These are phyloP conservation scores for Lizonia empirigonia DNA, from an alignment of 2,329 filamentous ascomycete genomes.

Conservation along the genomic window DNA sequence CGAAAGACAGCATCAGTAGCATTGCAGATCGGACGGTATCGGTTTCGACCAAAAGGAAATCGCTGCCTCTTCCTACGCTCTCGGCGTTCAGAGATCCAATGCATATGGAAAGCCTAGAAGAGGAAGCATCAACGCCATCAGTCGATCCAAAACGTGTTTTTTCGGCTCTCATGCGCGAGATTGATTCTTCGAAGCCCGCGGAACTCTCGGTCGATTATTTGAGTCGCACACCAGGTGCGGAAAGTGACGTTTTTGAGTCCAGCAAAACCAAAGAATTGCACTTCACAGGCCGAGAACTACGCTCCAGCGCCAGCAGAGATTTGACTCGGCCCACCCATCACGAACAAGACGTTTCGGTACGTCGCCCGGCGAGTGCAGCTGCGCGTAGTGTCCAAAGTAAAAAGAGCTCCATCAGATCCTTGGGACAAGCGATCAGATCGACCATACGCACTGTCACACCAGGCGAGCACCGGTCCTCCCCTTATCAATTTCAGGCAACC, in stretches of 20 bases:
- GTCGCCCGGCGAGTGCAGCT: slow-evolving; percentile 17
- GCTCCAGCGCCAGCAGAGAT: slow-evolving; percentile 22
- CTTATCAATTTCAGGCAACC: slow-evolving; percentile 8
- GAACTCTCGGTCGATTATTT: not conserved
- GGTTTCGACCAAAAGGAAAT: slow-evolving; percentile 21
- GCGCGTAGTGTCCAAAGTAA: slow-evolving; percentile 29
- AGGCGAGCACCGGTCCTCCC: slow-evolving; percentile 20
- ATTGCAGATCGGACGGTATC: slow-evolving; percentile 24
- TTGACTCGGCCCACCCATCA: slow-evolving; percentile 8
- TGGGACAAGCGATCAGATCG: slow-evolving; percentile 37
- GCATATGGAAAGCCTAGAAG: slow-evolving; percentile 35
- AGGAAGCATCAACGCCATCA: slow-evolving; percentile 28
- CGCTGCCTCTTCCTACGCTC: slow-evolving; percentile 27
- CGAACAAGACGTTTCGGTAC: slow-evolving; percentile 19
- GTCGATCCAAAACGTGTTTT: slow-evolving; percentile 45
- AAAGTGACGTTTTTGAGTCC: slow-evolving; percentile 37
- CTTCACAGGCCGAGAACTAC: slow-evolving; percentile 9
- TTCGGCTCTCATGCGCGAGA: slow-evolving; percentile 46
- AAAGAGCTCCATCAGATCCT: slow-evolving; percentile 34
- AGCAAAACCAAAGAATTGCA: slow-evolving; percentile 28
- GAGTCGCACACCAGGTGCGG: slow-evolving; percentile 22
- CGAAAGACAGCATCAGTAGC: slow-evolving; percentile 44
- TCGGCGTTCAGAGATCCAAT: slow-evolving; percentile 42
- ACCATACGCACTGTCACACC: slow-evolving; percentile 49
- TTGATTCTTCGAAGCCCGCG: slow-evolving; percentile 26